Percentiles rank a stretch among this genome's conserved stretches.
Conservation (phyloP, 108 stramenopile species). For the Chaetoceros tenuissimus region DNA sequence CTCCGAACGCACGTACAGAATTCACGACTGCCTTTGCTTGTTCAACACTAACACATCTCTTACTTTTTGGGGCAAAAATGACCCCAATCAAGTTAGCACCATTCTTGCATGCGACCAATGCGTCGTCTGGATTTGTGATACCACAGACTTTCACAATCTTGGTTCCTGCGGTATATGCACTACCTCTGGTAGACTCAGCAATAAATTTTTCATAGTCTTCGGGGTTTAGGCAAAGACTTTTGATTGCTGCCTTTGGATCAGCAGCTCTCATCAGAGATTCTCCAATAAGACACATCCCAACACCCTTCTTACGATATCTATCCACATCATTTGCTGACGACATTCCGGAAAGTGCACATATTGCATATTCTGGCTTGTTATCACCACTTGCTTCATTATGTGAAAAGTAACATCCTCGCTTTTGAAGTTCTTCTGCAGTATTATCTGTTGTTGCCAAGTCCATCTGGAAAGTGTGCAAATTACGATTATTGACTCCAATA, state of each 20-base stretch:
- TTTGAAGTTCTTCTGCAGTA: slow-evolving; percentile 44
- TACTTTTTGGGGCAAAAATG: slow-evolving; percentile 88
- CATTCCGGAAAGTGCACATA: slow-evolving; percentile 89
- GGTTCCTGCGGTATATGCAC: slow-evolving; percentile 74
- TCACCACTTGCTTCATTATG: slow-evolving; percentile 23
- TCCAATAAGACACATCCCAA: slow-evolving; percentile 93
- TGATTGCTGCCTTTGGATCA: slow-evolving; percentile 78
- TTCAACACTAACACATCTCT: slow-evolving; percentile 62
- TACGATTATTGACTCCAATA: slow-evolving; percentile 98
- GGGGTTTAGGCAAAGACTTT: slow-evolving; percentile 76
- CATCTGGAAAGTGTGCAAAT: slow-evolving; percentile 95
- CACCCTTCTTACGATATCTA: slow-evolving; percentile 70
- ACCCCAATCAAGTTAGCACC: slow-evolving; percentile 95
- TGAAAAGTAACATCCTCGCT: slow-evolving; percentile 40
- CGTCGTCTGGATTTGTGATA: slow-evolving; percentile 85
- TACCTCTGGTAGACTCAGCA: slow-evolving; percentile 9
- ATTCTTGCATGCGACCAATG: slow-evolving; percentile 76
- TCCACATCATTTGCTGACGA: slow-evolving; percentile 75
- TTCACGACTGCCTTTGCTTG: slow-evolving; percentile 65
- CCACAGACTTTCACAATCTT: slow-evolving; percentile 93
- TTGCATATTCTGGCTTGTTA: slow-evolving; percentile 12
- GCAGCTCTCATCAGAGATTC: slow-evolving; percentile 95
- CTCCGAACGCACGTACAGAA: slow-evolving; percentile 83
- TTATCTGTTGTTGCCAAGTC: slow-evolving; percentile 86
- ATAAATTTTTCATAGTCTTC: slow-evolving; percentile 36